A percentile compares a stretch with the other conserved stretches of the same genome.
These are phyloP conservation scores for Calonectria pteridis DNA, from an alignment of 2,329 filamentous ascomycete species.

Conservation along the genomic window DNA sequence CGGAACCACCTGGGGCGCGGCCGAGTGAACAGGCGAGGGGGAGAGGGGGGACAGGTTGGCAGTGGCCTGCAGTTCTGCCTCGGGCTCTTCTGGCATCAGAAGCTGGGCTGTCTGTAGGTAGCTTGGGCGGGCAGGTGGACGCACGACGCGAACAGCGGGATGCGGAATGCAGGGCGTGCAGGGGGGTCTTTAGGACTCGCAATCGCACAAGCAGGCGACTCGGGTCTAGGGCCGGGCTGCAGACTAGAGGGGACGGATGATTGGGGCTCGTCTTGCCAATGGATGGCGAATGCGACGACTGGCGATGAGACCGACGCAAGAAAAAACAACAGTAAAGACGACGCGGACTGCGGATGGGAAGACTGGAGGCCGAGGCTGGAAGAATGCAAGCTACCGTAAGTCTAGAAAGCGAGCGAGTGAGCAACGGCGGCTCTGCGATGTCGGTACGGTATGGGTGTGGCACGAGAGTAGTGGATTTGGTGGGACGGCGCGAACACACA, in stretches of 20 bases:
- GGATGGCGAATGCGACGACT: conserved; percentile 20
- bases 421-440: conserved; percentile 40
- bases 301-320: conserved; percentile 36
- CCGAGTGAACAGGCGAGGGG: conserved; percentile 61
- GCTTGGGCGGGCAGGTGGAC: conserved; percentile 31
- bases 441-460: conserved; percentile 40
- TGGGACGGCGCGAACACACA: conserved; percentile 35
- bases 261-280: conserved; percentile 39
- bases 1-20: conserved; percentile 61
- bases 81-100: conserved; percentile 62
- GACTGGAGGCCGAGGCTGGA: conserved; percentile 23
- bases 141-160: conserved; percentile 20
- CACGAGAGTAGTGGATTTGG: conserved; percentile 35
- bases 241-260: conserved; percentile 33
- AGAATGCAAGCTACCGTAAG: conserved; percentile 20
- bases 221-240: conserved; percentile 32
- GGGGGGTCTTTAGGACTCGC: conserved; percentile 29
- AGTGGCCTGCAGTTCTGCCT: conserved; percentile 61
- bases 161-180: conserved; percentile 24
- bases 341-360: not conserved
- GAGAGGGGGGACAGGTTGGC: conserved; percentile 66
- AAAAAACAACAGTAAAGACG: conserved; percentile 24
- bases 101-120: conserved; percentile 38
- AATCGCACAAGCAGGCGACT: conserved; percentile 37
- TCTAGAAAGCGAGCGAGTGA: not conserved